Percentiles rank a stretch among this genome's conserved stretches.
These are phyloP conservation scores for Flagelloscypha sp. DNA, from an alignment of 768 basidiomycete species.

Conservation along the genomic window DNA sequence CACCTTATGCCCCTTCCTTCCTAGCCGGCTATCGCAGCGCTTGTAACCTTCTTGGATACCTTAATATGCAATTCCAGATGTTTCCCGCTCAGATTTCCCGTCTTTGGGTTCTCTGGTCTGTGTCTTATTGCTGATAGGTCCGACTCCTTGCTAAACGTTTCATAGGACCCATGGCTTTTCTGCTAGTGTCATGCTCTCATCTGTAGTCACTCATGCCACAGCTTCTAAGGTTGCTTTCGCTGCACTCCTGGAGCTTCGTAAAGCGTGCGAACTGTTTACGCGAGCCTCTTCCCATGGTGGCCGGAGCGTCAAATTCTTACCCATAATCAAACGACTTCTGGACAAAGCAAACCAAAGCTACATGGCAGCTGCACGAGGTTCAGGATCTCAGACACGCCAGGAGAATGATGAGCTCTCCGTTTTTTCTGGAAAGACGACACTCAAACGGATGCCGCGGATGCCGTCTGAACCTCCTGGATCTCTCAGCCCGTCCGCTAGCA, in stretches of 20 bases:
- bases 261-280: constrained; percentile 58
- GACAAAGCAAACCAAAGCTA: constrained; percentile 58
- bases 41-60: constrained; percentile 43
- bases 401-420: constrained; percentile 65
- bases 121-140: constrained; percentile 1
- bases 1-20: constrained; percentile 58
- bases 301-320: constrained; percentile 62
- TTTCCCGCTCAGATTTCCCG: constrained; percentile 53
- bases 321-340: constrained; percentile 54
- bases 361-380: no score
- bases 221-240: constrained; percentile 63
- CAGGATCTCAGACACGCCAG: no score
- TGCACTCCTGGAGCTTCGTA: constrained; percentile 56
- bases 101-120: constrained; percentile 60
- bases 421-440: constrained; percentile 73
- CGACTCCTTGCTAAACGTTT: constrained; percentile 5
- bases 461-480: constrained; percentile 13
- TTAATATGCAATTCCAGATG: constrained; percentile 39
- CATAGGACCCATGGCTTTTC: no score
- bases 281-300: constrained; percentile 55
- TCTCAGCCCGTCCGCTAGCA: constrained; percentile 28
- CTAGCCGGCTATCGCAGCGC: constrained; percentile 62
- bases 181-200: constrained; percentile 71
- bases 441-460: neutral
- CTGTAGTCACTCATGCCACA: constrained; percentile 65